phyloP scores from a whole-genome alignment of 805 yeast genomes.

The Starmerella bombi region DNA sequence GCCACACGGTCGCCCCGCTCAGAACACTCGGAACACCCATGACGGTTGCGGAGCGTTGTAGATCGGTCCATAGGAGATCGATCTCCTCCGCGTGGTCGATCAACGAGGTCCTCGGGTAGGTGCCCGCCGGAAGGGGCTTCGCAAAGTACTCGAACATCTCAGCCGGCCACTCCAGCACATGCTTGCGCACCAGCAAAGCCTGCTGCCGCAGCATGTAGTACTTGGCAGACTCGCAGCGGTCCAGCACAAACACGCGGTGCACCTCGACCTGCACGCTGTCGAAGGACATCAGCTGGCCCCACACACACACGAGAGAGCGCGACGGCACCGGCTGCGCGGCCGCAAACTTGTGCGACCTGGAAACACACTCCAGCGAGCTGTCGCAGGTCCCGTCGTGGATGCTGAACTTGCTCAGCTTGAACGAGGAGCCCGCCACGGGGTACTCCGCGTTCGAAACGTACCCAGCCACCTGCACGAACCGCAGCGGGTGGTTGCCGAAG shows the following conservation, averaged over 20 bases:
- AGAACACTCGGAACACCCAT: no score
- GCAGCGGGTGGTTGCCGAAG: slow-evolving; percentile 7
- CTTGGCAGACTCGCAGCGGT: not conserved
- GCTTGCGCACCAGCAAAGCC: slow-evolving; percentile 5
- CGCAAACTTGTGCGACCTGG: not conserved
- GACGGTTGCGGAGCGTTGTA: no score
- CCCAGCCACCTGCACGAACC: slow-evolving; percentile 5
- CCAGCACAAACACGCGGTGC: not conserved
- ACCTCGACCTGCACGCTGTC: slow-evolving; percentile 4
- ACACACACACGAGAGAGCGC: slow-evolving; percentile 5
- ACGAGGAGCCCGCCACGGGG: not conserved
- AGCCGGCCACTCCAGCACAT: slow-evolving; percentile 7
- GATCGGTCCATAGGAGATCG: not conserved
- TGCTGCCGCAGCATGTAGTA: slow-evolving; percentile 5
- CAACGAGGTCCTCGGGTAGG: not conserved
- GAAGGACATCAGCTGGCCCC: slow-evolving; percentile 2
- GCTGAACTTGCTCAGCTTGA: slow-evolving; percentile 2
- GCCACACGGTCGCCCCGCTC: no score
- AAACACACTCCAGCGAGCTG: slow-evolving; percentile 1
- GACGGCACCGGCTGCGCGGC: not conserved
- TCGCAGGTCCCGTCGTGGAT: slow-evolving; percentile 2
- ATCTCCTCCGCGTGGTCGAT: not conserved
- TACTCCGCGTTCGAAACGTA: not conserved
- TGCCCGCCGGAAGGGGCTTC: not conserved
- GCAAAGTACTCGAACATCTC: slow-evolving; percentile 1